Conservation (phyloP, 2,329 filamentous ascomycete species). For the Sarocladium strictum region DNA sequence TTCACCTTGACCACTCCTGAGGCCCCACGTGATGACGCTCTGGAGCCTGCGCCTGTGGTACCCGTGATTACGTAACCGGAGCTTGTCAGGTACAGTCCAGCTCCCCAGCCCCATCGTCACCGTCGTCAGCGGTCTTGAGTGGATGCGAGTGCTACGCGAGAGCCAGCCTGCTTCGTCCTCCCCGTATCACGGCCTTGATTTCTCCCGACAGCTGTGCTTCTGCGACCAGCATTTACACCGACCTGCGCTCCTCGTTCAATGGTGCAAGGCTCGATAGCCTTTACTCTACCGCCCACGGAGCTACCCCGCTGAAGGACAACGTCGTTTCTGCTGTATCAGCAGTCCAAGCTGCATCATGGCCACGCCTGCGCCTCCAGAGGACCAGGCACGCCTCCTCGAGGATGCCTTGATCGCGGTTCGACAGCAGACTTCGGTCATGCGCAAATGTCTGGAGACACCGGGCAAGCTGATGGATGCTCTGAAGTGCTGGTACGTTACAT, state of each 20-base stretch:
- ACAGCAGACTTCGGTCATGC: conserved; percentile 95
- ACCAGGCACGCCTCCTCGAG: conserved; percentile 88
- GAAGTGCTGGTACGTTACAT: conserved; percentile 83
- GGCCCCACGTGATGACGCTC: conserved; percentile 2
- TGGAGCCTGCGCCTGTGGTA: neutral
- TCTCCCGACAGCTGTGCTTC: neutral
- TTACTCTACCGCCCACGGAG: conserved; percentile 15
- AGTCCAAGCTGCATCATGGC: conserved; percentile 29
- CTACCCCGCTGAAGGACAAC: conserved; percentile 22
- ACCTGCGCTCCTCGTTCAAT: neutral
- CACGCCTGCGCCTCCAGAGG: conserved; percentile 61
- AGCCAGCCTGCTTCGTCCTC: conserved; percentile 8
- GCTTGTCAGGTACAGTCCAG: neutral
- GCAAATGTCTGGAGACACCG: conserved; percentile 92
- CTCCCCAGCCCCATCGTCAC: conserved; percentile 9
- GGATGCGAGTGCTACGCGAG: neutral
- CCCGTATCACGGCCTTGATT: neutral
- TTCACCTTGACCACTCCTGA: no score
- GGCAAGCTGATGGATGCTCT: conserved; percentile 99
- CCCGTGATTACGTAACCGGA: conserved; percentile 5
- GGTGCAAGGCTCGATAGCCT: neutral
- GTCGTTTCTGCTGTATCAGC: neutral
- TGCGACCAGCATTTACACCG: neutral
- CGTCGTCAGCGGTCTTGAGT: conserved; percentile 6
- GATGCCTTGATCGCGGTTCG: conserved; percentile 94